phyloP scores from a whole-genome alignment of 2,329 filamentous ascomycete genomes.

The Immersiporthe knoxdaviesiana region DNA sequence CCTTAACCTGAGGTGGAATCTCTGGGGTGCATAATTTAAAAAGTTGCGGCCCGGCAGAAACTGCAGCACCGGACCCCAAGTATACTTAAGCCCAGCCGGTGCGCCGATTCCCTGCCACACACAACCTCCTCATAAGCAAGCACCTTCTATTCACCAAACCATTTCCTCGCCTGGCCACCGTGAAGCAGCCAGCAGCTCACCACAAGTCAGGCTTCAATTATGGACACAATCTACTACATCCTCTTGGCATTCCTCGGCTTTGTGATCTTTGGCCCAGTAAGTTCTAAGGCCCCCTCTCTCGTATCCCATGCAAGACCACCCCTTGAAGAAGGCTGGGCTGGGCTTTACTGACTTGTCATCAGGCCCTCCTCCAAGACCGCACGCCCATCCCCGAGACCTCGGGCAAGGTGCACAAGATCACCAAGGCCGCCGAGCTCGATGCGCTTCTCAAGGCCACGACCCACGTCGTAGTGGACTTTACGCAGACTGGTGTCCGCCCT shows the following conservation, averaged over 20 bases:
- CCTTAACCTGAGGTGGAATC: background rate
- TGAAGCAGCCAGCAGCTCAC: conserved; percentile 6
- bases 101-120: background rate
- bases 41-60: background rate
- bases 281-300: background rate
- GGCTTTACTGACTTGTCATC: background rate
- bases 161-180: background rate
- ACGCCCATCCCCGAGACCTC: conserved; percentile 46
- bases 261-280: conserved; percentile 27
- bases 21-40: background rate
- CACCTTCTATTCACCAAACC: background rate
- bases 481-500: conserved; percentile 56
- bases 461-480: conserved; percentile 54
- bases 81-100: background rate
- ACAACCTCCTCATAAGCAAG: background rate
- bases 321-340: background rate
- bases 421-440: conserved; percentile 40
- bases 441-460: conserved; percentile 44
- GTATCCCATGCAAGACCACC: conserved; percentile 16
- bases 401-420: conserved; percentile 42
- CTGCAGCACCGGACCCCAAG: background rate
- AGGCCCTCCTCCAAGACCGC: conserved; percentile 34
- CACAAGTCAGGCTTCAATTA: background rate
- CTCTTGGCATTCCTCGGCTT: conserved; percentile 21
- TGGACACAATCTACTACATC: conserved; percentile 24